phyloP scores from a whole-genome alignment of 805 yeast genomes.

The Zygotorulaspora florentina region DNA sequence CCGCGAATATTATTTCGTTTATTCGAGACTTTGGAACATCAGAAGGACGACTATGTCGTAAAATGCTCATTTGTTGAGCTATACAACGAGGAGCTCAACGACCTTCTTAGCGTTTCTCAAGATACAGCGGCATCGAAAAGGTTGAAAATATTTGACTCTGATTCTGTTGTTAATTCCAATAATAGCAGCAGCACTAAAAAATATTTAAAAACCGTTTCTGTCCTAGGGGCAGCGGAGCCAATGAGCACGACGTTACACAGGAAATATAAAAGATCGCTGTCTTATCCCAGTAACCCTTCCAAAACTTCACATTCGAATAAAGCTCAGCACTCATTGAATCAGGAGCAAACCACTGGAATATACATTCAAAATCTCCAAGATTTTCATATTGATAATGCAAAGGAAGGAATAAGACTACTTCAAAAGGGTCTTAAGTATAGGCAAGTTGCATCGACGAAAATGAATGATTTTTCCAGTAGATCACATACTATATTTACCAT shows the following conservation, averaged over 20 bases:
- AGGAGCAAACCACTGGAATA: constrained; percentile 35
- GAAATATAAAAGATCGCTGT: constrained; percentile 10
- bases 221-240: constrained; percentile 17
- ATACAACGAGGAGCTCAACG: constrained; percentile 81
- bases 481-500: constrained; percentile 76
- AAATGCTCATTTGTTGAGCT: constrained; percentile 79
- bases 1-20: constrained; percentile 56
- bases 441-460: constrained; percentile 66
- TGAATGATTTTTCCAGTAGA: constrained; percentile 69
- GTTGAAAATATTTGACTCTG: constrained; percentile 49
- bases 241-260: constrained; percentile 11
- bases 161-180: constrained; percentile 5
- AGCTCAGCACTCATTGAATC: constrained; percentile 8
- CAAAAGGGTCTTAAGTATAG: constrained; percentile 55
- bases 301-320: constrained; percentile 9
- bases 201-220: constrained; percentile 27
- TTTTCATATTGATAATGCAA: constrained; percentile 48
- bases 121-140: constrained; percentile 38
- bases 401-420: constrained; percentile 53
- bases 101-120: constrained; percentile 45
- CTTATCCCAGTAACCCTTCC: constrained; percentile 3
- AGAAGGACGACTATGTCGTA: constrained; percentile 53
- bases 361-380: constrained; percentile 64
- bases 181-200: constrained; percentile 12
- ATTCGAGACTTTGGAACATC: constrained; percentile 46